Base-by-base conservation (phyloP, 805 yeast species). In the Yarrowia sp. region DNA sequence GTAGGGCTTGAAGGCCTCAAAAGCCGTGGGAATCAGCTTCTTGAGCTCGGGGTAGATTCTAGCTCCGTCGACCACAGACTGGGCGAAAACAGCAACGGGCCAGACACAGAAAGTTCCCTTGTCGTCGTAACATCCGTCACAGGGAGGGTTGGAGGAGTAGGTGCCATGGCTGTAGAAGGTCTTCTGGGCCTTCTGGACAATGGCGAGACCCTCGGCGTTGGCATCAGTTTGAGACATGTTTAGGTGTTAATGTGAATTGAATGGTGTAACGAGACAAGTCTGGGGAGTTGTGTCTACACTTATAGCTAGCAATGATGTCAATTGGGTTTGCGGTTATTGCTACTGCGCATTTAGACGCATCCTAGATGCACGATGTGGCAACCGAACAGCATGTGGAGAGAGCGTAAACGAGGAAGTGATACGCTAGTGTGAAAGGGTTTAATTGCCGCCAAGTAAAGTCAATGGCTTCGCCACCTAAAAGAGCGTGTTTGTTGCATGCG, bases 11-110 rank as follows among this genome's bases (percentile, higher is more conserved):
- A 86, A 78, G 1, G 81, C 79, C 59, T 76, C 71, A 59, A 86
- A 75, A 1, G 82, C 85, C 2, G 83, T 84, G 24, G 78, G 83
- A 44, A 86, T 74, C 70, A 85, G 74, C 1, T 87, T 86, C 8
- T 77, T 74, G 54, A 85, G 75, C 68, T 84, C 83, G 14, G 83
- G 84, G 72, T 83, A 74, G 67, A 74, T 70, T 28, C 77, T 77
- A 1, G 86, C 85, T 8, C 87, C 89, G 70, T 87, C 92, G 1
- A 85, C 85, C 61, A 86, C 78, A 0, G 90, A 86, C 71, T 87
- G 92, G 0, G 82, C 81, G 1, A 84, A 87, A 28, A 87, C 86
- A 0, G 89, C 80, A 8, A 85, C 83, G 0, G 89, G 84, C 90
- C 90, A 87, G n/a, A 86, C 82, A 35, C 84, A 84, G 71, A 84